A percentile compares a stretch with the other conserved stretches of the same genome.
phyloP scores from a whole-genome alignment of 805 yeast genomes.

The Barnettozyma wickerhamii region DNA sequence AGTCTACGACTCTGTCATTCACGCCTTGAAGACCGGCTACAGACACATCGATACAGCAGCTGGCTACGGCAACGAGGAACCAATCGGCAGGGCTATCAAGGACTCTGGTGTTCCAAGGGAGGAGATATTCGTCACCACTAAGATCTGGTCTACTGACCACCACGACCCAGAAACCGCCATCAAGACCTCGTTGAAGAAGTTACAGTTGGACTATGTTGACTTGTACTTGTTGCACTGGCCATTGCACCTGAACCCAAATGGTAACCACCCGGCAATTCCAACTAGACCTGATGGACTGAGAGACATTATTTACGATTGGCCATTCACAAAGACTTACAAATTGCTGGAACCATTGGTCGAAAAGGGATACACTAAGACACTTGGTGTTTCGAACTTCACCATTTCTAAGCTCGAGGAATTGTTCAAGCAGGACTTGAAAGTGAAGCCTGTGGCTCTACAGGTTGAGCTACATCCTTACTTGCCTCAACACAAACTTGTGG shows the following conservation, averaged over 20 bases:
- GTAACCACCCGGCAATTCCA: constrained; percentile 31
- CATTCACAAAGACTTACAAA: constrained; percentile 20
- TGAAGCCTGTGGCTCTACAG: constrained; percentile 17
- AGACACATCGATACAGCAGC: constrained; percentile 63
- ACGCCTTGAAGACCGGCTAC: constrained; percentile 38
- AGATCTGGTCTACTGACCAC: constrained; percentile 49
- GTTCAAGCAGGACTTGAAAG: constrained; percentile 6
- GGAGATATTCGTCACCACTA: constrained; percentile 39
- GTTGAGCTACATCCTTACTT: constrained; percentile 18
- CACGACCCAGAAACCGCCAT: constrained; percentile 49
- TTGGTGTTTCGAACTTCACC: constrained; percentile 19
- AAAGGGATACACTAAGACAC: constrained; percentile 12
- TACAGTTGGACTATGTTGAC: constrained; percentile 67
- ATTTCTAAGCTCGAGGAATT: constrained; percentile 13
- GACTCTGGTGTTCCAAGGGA: constrained; percentile 8
- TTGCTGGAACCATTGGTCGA: constrained; percentile 12
- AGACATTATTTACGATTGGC: constrained; percentile 41
- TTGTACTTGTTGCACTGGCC: constrained; percentile 85
- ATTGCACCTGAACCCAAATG: constrained; percentile 33
- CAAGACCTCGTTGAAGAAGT: constrained; percentile 22
- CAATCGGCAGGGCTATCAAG: constrained; percentile 40
- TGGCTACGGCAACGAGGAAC: constrained; percentile 49
- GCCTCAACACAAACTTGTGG: constrained; percentile 17
- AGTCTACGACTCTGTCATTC: constrained; percentile 5
- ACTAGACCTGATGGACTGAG: constrained; percentile 33